Evolutionary conservation across 441 rosid genomes (phyloP), one percentile per base, ranked within the genome.

Genomic region (Francoa sonchifolia): DNA sequence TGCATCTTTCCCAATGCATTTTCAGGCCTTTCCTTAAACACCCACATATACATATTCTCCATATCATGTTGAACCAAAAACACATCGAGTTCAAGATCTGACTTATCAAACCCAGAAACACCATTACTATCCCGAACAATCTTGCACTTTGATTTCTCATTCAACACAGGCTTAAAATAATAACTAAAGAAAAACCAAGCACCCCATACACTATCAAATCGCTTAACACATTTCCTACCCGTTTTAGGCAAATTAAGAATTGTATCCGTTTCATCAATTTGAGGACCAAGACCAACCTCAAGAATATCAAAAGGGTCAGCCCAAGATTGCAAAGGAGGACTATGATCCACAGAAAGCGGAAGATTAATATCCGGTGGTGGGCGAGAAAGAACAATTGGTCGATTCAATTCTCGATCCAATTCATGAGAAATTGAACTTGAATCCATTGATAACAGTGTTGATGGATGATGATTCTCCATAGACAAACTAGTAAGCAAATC

Each of bases 11-110:
- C 86, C 0, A 77, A 65, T 1, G 86, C 79, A 55, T 74, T 77
- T 62, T 77, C 81, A 0, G 86, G 86, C 18, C 77, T 67, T 29
- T 77, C 80, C 54, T 71, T 74, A 20, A 77, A 77, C 36, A 69
- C 80, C 87, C 87, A 78, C 87, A 78, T 78, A 55, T 78, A 78
- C 69, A 78, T 74, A 37, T 78, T 78, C 66, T 78, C 87, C 87
- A 78, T 74, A 48, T 78, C 87, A 0, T 78, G 82, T 58, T 78
- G 87, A 47, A 78, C 87, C 39, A 78, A 52, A 39, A 78, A 78
- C 53, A 71, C 73, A 41, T 74, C 79, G 2, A 72, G 73, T 65
- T 72, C 69, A 33, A 78, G 45, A 58, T 78, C 87, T 0, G 76
- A 38, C 52, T 78, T 78, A 39, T 78, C 82, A 12, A 72, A 69